Percentiles rank a stretch among this genome's conserved stretches.
These are phyloP conservation scores for Suaeda aralocaspica DNA, from an alignment of 148 eudicot genomes.

Conservation along the genomic window DNA sequence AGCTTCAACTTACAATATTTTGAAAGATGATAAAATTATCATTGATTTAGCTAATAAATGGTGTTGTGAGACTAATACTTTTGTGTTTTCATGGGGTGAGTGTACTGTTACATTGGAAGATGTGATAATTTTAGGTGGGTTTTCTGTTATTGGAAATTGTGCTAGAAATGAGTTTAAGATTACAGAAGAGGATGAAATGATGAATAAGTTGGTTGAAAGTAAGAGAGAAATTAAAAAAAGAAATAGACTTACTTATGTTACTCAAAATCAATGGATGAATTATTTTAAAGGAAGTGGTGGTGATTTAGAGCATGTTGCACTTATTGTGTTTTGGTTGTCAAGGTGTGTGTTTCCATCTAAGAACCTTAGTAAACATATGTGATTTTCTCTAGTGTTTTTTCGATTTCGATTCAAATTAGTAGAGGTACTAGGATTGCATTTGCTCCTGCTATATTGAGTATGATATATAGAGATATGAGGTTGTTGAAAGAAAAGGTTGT, in stretches of 20 bases:
- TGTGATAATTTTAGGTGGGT: constrained; percentile 32
- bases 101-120: constrained; percentile 38
- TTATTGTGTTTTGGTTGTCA: constrained; percentile 37
- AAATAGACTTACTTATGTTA: background rate
- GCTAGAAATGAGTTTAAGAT: background rate
- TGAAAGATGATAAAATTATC: constrained; percentile 14
- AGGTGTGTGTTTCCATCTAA: constrained; percentile 28
- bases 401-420: constrained; percentile 24
- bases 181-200: background rate
- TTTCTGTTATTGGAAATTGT: constrained; percentile 27
- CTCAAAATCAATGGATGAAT: too few relatives aligned
- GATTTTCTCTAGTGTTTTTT: constrained; percentile 16
- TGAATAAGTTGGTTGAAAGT: constrained; percentile 27
- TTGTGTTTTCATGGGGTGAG: constrained; percentile 37
- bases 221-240: constrained; percentile 18
- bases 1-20: constrained; percentile 22
- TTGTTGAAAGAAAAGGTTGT: constrained; percentile 18
- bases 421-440: constrained; percentile 21
- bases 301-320: constrained; percentile 33
- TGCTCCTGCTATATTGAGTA: constrained; percentile 31
- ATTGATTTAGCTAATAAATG: constrained; percentile 27
- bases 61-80: constrained; percentile 28
- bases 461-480: constrained; percentile 32
- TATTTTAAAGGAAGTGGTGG: constrained; percentile 19
- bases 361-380: too few relatives aligned